Evolutionary conservation across 257 asterid genomes (phyloP).

Genomic region (Plectranthus barbatus): DNA sequence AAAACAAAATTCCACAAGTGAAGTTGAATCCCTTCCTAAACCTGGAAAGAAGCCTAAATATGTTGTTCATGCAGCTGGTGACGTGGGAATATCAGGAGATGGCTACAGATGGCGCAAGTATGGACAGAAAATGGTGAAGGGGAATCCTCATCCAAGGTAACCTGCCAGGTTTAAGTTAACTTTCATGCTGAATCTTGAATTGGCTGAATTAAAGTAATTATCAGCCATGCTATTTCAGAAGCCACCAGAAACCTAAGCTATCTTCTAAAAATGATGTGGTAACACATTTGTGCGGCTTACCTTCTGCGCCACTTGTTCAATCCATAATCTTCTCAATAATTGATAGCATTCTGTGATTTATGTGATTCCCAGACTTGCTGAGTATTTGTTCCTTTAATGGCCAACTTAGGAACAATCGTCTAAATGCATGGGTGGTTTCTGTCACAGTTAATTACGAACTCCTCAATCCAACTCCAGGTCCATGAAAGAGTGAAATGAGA

Average conservation of each 20-base stretch:
- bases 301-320: neutral
- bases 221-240: neutral
- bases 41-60: conserved; percentile 68
- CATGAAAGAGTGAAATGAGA: neutral
- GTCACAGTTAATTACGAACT: neutral
- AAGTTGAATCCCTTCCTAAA: conserved; percentile 39
- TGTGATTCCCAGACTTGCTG: neutral
- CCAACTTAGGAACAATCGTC: neutral
- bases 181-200: conserved; percentile 10
- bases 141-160: conserved; percentile 94
- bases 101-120: conserved; percentile 98
- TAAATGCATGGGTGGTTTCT: neutral
- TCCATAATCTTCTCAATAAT: neutral
- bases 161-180: conserved; percentile 4
- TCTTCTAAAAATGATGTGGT: neutral
- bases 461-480: neutral
- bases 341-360: neutral
- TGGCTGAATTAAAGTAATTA: neutral
- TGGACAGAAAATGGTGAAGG: conserved; percentile 96
- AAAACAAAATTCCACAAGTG: conserved; percentile 41
- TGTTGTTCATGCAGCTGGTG: conserved; percentile 87
- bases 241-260: neutral
- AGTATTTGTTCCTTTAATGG: neutral
- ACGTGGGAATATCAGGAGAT: conserved; percentile 86
- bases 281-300: neutral